A percentile compares a stretch with the other conserved stretches of the same genome.
These are phyloP conservation scores for Dioscorea zingiberensis DNA, from an alignment of 106 monocot species.

Conservation along the genomic window DNA sequence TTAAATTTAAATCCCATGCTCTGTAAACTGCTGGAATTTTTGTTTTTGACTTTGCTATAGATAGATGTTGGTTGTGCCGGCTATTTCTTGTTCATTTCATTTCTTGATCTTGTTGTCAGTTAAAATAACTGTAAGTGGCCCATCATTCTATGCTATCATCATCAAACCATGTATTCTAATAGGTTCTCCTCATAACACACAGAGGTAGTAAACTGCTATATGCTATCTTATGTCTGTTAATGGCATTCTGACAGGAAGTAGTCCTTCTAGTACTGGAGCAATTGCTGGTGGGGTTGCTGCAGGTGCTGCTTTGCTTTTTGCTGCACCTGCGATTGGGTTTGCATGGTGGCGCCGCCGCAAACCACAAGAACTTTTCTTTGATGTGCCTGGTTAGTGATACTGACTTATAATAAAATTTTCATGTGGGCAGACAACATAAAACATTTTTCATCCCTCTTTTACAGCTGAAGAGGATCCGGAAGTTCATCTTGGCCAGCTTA, in stretches of 20 bases:
- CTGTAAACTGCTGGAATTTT: too few relatives aligned
- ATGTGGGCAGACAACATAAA: background rate
- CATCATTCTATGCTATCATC: too few relatives aligned
- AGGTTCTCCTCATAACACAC: too few relatives aligned
- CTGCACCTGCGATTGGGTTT: conserved; percentile 80
- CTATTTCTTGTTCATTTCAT: too few relatives aligned
- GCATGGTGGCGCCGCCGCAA: conserved; percentile 89
- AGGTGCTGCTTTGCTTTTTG: conserved; percentile 82
- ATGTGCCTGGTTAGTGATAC: conserved; percentile 80
- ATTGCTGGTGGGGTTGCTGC: conserved; percentile 95
- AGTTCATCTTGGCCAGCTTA: conserved; percentile 89
- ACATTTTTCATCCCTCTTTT: background rate
- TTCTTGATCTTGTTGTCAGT: too few relatives aligned
- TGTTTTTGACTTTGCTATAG: too few relatives aligned
- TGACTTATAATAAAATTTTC: background rate
- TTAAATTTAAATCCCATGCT: too few relatives aligned
- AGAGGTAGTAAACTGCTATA: too few relatives aligned
- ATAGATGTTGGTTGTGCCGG: too few relatives aligned
- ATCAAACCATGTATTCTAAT: too few relatives aligned
- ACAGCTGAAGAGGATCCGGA: conserved; percentile 95
- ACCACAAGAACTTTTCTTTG: conserved; percentile 88
- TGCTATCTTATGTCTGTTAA: background rate
- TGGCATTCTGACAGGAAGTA: conserved; percentile 29
- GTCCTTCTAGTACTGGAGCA: conserved; percentile 66
- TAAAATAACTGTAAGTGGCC: too few relatives aligned